Evolutionary conservation across 148 eudicot genomes (phyloP).

Genomic region (Silene conica): DNA sequence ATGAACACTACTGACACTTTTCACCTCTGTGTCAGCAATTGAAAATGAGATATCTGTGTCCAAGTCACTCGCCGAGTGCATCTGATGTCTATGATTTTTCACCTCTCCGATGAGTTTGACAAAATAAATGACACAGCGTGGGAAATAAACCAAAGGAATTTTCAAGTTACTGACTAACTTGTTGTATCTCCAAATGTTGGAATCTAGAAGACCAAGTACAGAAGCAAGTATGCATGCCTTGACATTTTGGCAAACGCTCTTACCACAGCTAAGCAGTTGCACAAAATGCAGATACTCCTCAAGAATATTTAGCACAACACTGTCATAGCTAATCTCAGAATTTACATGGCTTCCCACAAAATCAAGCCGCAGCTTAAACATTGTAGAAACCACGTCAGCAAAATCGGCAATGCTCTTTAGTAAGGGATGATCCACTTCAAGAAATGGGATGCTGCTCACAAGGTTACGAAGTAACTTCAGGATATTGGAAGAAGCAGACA

Average conservation of each 20-base stretch:
- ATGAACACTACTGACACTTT: slow-evolving; percentile 41
- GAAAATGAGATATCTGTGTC: slow-evolving; percentile 26
- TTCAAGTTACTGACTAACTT: slow-evolving; percentile 46
- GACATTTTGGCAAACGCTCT: slow-evolving; percentile 56
- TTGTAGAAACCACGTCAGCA: slow-evolving; percentile 48
- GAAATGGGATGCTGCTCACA: slow-evolving; percentile 45
- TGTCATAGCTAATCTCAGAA: slow-evolving; percentile 59
- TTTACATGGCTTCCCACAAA: slow-evolving; percentile 44
- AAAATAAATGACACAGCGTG: slow-evolving; percentile 59
- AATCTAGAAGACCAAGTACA: slow-evolving; percentile 51
- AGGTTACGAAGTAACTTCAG: slow-evolving; percentile 68
- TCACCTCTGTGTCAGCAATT: slow-evolving; percentile 27
- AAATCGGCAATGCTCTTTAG: slow-evolving; percentile 61
- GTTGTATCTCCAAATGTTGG: slow-evolving; percentile 52
- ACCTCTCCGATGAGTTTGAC: slow-evolving; percentile 69
- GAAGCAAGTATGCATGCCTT: slow-evolving; percentile 68
- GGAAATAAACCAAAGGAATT: slow-evolving; percentile 72
- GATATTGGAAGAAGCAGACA: slow-evolving; percentile 53
- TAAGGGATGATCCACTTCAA: slow-evolving; percentile 47
- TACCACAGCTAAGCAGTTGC: slow-evolving; percentile 48
- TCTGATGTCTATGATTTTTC: slow-evolving; percentile 38
- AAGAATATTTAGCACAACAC: slow-evolving; percentile 45
- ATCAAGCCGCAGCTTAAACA: slow-evolving; percentile 64
- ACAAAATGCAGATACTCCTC: slow-evolving; percentile 80
- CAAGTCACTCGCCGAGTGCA: slow-evolving; percentile 38